These are phyloP conservation scores for Basidiobolus meristosporus DNA, from an alignment of 371 early-diverging fungal genomes.

Conservation along the genomic window DNA sequence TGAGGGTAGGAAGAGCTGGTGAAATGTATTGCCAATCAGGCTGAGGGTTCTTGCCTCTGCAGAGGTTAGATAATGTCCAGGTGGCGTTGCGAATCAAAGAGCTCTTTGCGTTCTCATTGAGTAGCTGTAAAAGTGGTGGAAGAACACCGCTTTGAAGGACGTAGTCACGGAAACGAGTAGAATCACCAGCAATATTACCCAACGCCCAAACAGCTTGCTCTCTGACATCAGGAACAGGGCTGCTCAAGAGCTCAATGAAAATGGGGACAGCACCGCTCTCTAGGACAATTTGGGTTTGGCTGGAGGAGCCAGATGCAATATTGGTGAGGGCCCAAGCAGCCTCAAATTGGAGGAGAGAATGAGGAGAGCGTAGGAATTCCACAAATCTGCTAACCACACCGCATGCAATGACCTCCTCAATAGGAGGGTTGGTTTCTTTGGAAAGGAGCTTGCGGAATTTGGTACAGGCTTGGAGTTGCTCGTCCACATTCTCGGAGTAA, in stretches of 20 bases:
- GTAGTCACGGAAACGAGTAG: constrained; percentile 83
- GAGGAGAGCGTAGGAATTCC: constrained; percentile 65
- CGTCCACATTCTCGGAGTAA: constrained; percentile 51
- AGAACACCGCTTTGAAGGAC: constrained; percentile 81
- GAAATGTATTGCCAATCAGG: constrained; percentile 75
- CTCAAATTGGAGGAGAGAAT: constrained; percentile 91
- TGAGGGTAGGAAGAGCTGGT: constrained; percentile 74
- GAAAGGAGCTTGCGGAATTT: constrained; percentile 93
- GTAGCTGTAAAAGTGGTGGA: constrained; percentile 60
- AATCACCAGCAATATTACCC: constrained; percentile 99
- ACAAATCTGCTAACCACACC: constrained; percentile 94
- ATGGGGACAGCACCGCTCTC: constrained; percentile 84
- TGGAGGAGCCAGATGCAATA: constrained; percentile 96
- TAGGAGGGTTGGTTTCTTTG: constrained; percentile 96
- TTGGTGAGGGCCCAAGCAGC: constrained; percentile 99
- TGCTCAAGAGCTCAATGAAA: constrained; percentile 81
- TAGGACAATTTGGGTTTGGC: constrained; percentile 90
- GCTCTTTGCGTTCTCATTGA: constrained; percentile 71
- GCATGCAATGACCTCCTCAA: constrained; percentile 87
- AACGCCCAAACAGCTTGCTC: constrained; percentile 99
- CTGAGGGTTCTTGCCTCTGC: constrained; percentile 95
- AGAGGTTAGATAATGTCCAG: constrained; percentile 98
- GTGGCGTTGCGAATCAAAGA: constrained; percentile 96
- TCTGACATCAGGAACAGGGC: constrained; percentile 74
- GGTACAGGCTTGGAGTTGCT: constrained; percentile 70